Percentiles rank a stretch among this genome's conserved stretches.
Conservation (phyloP, 805 yeast species). For the Sugiyamaella americana region DNA sequence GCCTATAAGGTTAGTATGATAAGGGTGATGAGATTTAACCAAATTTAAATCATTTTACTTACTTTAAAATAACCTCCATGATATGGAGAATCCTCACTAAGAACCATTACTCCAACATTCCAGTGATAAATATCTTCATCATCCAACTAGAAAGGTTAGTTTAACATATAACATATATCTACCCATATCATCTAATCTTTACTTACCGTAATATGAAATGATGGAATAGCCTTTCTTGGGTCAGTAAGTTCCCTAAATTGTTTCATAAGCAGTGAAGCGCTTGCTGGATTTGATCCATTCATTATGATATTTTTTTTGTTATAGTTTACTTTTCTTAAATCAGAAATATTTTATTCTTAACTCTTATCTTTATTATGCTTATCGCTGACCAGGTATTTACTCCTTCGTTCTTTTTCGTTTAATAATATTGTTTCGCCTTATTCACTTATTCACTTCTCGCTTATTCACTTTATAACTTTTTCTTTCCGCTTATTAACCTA, state of each 20-base stretch:
- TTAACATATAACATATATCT: constrained; percentile 8
- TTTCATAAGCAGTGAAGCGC: constrained; percentile 69
- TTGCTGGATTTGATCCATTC: constrained; percentile 13
- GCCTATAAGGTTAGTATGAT: constrained; percentile 40
- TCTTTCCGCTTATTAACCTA: too few relatives aligned
- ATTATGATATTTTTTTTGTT: too few relatives aligned
- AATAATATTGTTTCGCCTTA: too few relatives aligned
- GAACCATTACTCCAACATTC: constrained; percentile 91
- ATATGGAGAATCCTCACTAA: constrained; percentile 81
- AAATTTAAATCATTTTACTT: constrained; percentile 7
- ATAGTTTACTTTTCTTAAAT: too few relatives aligned
- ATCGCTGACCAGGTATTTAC: too few relatives aligned
- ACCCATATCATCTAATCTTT: neutral
- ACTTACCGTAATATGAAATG: constrained; percentile 55
- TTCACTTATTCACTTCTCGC: too few relatives aligned
- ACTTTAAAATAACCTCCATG: constrained; percentile 86
- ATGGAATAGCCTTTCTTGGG: constrained; percentile 74
- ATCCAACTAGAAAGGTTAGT: constrained; percentile 34
- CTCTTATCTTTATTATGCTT: too few relatives aligned
- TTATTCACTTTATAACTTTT: too few relatives aligned
- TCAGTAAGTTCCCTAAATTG: constrained; percentile 91
- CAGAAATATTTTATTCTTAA: too few relatives aligned
- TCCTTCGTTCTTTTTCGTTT: too few relatives aligned
- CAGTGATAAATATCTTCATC: constrained; percentile 52
- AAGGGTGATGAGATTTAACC: neutral